phyloP scores from a whole-genome alignment of 371 early-diverging fungal genomes.

The Entomophthora muscae region DNA sequence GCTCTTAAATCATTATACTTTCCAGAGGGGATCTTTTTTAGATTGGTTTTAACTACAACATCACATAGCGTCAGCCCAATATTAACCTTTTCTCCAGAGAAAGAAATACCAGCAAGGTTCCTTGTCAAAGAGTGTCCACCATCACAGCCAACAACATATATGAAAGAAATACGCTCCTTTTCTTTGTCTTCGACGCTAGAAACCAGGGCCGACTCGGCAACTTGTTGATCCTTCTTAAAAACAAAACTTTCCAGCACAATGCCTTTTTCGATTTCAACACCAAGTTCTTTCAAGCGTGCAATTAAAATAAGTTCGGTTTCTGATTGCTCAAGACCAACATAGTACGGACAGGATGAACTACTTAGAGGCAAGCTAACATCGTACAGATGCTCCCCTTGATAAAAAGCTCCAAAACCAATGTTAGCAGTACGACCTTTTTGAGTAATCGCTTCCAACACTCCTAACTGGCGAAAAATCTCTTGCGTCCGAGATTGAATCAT shows the following conservation, averaged over 20 bases:
- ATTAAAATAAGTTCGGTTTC: slow-evolving; percentile 1
- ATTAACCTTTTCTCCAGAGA: slow-evolving; percentile 11
- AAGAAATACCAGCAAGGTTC: slow-evolving; percentile 14
- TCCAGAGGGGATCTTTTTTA: not conserved
- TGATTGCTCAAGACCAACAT: slow-evolving; percentile 2
- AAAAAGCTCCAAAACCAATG: not conserved
- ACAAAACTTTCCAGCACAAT: not conserved
- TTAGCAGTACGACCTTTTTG: not conserved
- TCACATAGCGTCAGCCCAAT: slow-evolving; percentile 3
- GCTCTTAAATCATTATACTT: slow-evolving; percentile 5
- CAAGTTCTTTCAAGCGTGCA: slow-evolving; percentile 8
- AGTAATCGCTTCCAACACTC: not conserved
- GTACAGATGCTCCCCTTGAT: not conserved
- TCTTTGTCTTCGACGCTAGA: slow-evolving; percentile 8
- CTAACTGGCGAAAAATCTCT: slow-evolving; percentile 6
- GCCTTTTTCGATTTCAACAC: slow-evolving; percentile 1
- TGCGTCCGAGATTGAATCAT: not conserved
- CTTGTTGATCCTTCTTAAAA: not conserved
- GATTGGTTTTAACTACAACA: not conserved
- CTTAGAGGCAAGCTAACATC: not conserved
- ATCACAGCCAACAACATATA: slow-evolving; percentile 18
- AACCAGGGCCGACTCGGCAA: not conserved
- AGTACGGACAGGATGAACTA: slow-evolving; percentile 7
- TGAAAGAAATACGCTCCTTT: slow-evolving; percentile 9
- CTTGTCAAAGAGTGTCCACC: slow-evolving; percentile 17